These are phyloP conservation scores for Aegilops sharonensis DNA, from an alignment of 176 grass and related monocot genomes.

Conservation along the genomic window DNA sequence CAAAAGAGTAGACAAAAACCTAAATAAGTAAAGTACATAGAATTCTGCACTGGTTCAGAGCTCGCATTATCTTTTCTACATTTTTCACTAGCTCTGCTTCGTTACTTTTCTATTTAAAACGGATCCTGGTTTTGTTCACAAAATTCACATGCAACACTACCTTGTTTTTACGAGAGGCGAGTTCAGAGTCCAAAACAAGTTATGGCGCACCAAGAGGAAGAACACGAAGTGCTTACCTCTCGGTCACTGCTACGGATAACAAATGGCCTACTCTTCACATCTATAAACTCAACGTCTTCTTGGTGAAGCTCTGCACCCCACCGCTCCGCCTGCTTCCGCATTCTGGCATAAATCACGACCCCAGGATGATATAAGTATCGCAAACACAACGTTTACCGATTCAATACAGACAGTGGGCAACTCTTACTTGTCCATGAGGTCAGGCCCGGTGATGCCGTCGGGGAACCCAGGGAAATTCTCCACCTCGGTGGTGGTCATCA, in stretches of 20 bases:
- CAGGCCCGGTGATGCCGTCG: slow-evolving; percentile 90
- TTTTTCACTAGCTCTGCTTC: background rate
- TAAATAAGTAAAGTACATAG: slow-evolving; percentile 15
- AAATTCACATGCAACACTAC: background rate
- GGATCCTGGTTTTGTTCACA: background rate
- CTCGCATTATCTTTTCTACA: background rate
- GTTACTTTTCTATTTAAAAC: background rate
- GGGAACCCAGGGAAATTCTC: slow-evolving; percentile 98
- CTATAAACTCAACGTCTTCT: slow-evolving; percentile 94
- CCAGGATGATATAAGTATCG: background rate
- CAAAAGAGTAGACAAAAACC: background rate
- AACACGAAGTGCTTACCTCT: slow-evolving; percentile 47
- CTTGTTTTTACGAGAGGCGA: background rate
- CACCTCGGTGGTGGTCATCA: slow-evolving; percentile 98
- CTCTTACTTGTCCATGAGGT: slow-evolving; percentile 91
- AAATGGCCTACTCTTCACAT: slow-evolving; percentile 77
- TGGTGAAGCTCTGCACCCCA: slow-evolving; percentile 94
- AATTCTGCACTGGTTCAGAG: background rate
- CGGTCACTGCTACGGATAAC: slow-evolving; percentile 73
- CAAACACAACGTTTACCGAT: background rate
- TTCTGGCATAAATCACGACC: slow-evolving; percentile 42
- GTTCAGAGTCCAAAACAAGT: background rate
- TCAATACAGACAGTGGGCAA: background rate
- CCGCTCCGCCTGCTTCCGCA: slow-evolving; percentile 86
- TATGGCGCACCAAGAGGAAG: background rate